Conservation (phyloP, 2,329 filamentous ascomycete species). For the Metarhizium brunneum region DNA sequence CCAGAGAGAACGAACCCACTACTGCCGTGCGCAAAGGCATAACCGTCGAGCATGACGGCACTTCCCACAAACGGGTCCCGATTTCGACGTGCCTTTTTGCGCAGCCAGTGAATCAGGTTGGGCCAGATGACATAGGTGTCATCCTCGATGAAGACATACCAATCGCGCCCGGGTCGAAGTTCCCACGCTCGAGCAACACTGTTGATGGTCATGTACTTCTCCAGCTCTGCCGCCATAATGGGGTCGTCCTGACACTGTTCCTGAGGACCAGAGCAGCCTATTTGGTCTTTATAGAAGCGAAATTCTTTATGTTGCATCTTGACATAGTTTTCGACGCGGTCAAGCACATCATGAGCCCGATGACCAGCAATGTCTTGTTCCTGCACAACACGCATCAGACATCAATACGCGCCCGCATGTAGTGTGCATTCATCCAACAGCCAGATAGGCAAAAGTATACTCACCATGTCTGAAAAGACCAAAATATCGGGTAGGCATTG, state of each 20-base stretch:
- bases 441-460: background rate
- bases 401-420: background rate
- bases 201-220: constrained; percentile 54
- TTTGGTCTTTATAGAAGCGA: constrained; percentile 34
- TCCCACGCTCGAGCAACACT: constrained; percentile 47
- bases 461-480: constrained; percentile 45
- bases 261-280: constrained; percentile 35
- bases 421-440: too few relatives aligned
- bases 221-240: constrained; percentile 39
- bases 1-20: constrained; percentile 48
- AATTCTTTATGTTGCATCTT: constrained; percentile 33
- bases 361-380: constrained; percentile 40
- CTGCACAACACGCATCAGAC: constrained; percentile 14
- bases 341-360: constrained; percentile 31
- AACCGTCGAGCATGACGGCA: constrained; percentile 33
- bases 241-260: constrained; percentile 29
- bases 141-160: constrained; percentile 52
- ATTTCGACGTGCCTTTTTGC: constrained; percentile 29
- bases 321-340: constrained; percentile 27
- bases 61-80: constrained; percentile 42
- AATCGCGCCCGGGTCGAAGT: constrained; percentile 42
- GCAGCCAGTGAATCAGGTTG: constrained; percentile 42
- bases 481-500: constrained; percentile 45
- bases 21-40: constrained; percentile 47
- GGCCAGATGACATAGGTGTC: constrained; percentile 50